Evolutionary conservation across 2,329 filamentous ascomycete genomes (phyloP).

Genomic region (Apiospora arundinis): DNA sequence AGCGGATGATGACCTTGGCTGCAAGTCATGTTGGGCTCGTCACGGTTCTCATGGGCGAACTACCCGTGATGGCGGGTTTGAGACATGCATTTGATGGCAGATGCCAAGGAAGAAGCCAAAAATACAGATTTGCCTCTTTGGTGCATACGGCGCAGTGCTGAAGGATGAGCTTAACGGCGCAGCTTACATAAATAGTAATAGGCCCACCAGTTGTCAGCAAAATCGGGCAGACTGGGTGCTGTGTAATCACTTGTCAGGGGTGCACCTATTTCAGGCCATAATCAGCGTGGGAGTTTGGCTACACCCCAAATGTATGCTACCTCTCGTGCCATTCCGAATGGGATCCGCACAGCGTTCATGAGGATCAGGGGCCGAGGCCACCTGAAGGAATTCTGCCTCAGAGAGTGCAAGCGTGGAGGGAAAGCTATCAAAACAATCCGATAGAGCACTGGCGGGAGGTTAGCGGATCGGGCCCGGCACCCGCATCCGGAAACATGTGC

Average conservation of each 20-base stretch:
- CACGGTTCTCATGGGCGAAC: not conserved
- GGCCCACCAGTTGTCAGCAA: not conserved
- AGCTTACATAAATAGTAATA: constrained; percentile 6
- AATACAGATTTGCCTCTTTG: not conserved
- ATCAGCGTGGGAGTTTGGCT: not conserved
- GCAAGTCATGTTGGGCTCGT: constrained; percentile 2
- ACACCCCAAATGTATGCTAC: not conserved
- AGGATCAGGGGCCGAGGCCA: not conserved
- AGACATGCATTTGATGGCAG: constrained; percentile 4
- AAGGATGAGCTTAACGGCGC: not conserved
- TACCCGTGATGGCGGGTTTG: not conserved
- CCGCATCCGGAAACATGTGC: constrained; percentile 12
- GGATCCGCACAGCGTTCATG: not conserved
- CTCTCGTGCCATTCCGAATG: not conserved
- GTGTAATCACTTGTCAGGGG: not conserved
- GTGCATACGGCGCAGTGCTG: not conserved
- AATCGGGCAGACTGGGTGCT: not conserved
- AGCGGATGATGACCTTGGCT: not conserved
- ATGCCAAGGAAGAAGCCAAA: not conserved
- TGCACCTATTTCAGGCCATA: not conserved
- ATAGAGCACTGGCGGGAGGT: not conserved
- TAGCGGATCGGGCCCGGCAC: not conserved
- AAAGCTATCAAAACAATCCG: not conserved
- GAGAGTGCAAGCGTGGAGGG: not conserved
- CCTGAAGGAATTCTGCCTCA: not conserved